A percentile compares a stretch with the other conserved stretches of the same genome.
Evolutionary conservation across 2,329 filamentous ascomycete species (phyloP).

Genomic region (Zasmidium citrigriseum): DNA sequence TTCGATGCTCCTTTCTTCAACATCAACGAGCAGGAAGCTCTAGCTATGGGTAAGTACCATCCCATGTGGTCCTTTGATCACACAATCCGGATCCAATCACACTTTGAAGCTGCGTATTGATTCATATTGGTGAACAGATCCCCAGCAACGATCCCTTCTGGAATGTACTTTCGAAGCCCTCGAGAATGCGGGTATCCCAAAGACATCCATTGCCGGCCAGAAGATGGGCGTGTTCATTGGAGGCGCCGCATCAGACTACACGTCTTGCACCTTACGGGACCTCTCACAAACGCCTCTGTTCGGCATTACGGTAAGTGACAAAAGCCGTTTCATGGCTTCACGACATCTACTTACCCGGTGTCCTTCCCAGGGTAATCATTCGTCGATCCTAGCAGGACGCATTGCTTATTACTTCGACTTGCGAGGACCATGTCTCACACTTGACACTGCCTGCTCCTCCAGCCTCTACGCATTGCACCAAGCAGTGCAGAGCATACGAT

Average conservation of each 20-base stretch:
- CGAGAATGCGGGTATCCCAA: constrained; percentile 13
- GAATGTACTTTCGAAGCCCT: constrained; percentile 22
- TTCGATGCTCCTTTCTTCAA: constrained; percentile 27
- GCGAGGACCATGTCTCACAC: not conserved
- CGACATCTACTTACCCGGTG: not conserved
- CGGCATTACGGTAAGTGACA: not conserved
- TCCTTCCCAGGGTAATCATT: not conserved
- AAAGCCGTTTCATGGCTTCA: too few relatives aligned
- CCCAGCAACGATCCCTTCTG: constrained; percentile 23
- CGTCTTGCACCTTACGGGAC: not conserved
- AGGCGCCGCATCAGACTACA: constrained; percentile 16
- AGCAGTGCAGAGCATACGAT: constrained; percentile 1
- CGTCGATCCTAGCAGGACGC: constrained; percentile 8
- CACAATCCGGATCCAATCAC: too few relatives aligned
- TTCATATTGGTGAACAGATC: constrained; percentile 9
- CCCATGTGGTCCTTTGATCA: not conserved
- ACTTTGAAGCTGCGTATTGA: too few relatives aligned
- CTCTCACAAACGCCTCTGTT: not conserved
- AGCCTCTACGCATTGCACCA: constrained; percentile 1
- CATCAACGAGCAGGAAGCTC: constrained; percentile 18
- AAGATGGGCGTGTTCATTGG: constrained; percentile 16
- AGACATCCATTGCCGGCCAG: constrained; percentile 5
- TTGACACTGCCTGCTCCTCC: constrained; percentile 11
- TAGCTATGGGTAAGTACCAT: constrained; percentile 9
- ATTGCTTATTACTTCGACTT: constrained; percentile 15